Evolutionary conservation across 2,329 filamentous ascomycete genomes (phyloP).

Genomic region (Akanthomyces dipterigenus): DNA sequence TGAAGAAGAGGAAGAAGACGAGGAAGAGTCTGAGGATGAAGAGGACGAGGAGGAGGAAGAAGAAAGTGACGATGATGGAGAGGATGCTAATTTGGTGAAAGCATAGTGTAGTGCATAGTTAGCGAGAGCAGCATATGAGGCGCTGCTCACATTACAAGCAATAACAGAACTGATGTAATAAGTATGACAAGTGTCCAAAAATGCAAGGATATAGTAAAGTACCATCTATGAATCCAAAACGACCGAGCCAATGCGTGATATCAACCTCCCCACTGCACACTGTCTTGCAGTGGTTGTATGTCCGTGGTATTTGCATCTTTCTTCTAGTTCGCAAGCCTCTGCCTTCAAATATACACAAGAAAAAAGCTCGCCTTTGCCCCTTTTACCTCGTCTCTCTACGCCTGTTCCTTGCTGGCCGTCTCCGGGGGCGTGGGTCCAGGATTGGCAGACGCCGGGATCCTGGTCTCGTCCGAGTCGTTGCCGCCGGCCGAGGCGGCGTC

Average conservation of each 20-base stretch:
- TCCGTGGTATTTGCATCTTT: neutral
- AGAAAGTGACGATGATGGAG: slow-evolving; percentile 40
- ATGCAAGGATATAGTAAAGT: neutral
- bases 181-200: neutral
- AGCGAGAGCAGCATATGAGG: neutral
- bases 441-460: slow-evolving; percentile 1
- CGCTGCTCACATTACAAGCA: neutral
- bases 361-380: too few relatives aligned
- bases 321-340: neutral
- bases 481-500: slow-evolving; percentile 1
- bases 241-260: neutral
- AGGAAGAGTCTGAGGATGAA: slow-evolving; percentile 42
- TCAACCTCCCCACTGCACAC: neutral
- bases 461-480: slow-evolving; percentile 15
- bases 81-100: slow-evolving; percentile 38
- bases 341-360: neutral
- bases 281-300: neutral
- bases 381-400: neutral
- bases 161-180: neutral
- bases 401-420: slow-evolving; percentile 22
- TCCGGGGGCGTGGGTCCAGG: slow-evolving; percentile 11
- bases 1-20: slow-evolving; percentile 44
- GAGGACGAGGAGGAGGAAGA: slow-evolving; percentile 40
- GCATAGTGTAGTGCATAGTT: slow-evolving; percentile 18
- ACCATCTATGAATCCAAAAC: neutral